Conservation (phyloP, 1,284 basidiomycete species). For the Austroboletus olivaceoglutinosus region DNA sequence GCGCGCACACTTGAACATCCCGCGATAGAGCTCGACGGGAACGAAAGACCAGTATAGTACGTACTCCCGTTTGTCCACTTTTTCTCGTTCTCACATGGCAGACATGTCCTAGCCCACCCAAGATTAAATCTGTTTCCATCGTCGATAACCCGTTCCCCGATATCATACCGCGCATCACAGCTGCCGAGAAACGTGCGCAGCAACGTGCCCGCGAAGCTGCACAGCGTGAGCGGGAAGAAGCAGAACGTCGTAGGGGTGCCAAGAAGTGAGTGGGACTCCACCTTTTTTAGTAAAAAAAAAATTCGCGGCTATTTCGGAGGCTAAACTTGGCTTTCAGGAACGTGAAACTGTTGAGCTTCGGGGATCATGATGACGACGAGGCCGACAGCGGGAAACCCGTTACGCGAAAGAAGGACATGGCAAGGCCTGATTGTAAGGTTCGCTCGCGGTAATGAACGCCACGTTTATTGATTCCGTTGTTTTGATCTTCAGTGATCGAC, state of each 20-base stretch:
- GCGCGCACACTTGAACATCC: not conserved
- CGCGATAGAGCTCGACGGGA: conserved; percentile 70
- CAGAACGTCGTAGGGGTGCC: conserved; percentile 67
- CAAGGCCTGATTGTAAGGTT: conserved; percentile 74
- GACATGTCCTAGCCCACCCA: conserved; percentile 68
- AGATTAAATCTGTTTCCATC: conserved; percentile 80
- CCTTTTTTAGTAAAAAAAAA: not conserved
- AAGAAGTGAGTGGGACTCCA: conserved; percentile 67
- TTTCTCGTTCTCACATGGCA: not conserved
- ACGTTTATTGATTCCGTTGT: not conserved
- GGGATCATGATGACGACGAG: conserved; percentile 64
- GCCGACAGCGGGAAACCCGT: conserved; percentile 51
- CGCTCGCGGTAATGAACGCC: not conserved
- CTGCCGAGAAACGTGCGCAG: conserved; percentile 83
- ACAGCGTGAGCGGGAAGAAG: conserved; percentile 75
- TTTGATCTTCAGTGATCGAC: conserved; percentile 51
- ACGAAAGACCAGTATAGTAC: conserved; percentile 84
- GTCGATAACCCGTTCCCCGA: conserved; percentile 93
- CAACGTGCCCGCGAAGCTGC: conserved; percentile 74
- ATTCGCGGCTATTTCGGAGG: not conserved
- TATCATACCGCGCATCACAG: conserved; percentile 95
- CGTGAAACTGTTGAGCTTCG: conserved; percentile 85
- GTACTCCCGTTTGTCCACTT: conserved; percentile 28
- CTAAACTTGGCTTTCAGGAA: conserved; percentile 53
- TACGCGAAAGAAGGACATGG: conserved; percentile 71